A percentile compares a stretch with the other conserved stretches of the same genome.
These are phyloP conservation scores for Fusarium aywerte DNA, from an alignment of 2,329 filamentous ascomycete genomes.

Conservation along the genomic window DNA sequence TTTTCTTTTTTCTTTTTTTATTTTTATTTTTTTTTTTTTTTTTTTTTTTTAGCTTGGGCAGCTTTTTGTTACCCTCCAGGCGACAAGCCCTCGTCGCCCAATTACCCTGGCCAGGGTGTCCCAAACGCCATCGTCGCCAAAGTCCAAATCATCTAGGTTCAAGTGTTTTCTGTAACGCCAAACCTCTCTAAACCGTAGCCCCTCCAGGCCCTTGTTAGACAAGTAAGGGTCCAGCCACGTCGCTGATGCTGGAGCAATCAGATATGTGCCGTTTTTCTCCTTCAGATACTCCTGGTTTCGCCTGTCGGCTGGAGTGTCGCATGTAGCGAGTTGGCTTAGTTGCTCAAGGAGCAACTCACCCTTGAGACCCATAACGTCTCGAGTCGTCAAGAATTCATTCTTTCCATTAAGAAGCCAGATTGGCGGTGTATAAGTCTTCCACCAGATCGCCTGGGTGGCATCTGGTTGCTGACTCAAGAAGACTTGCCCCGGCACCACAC, in stretches of 20 bases:
- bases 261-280: conserved; percentile 71
- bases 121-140: conserved; percentile 80
- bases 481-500: conserved; percentile 78
- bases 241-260: conserved; percentile 79
- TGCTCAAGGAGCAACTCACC: conserved; percentile 69
- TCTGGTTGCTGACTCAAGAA: conserved; percentile 77
- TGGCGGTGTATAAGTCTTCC: conserved; percentile 87
- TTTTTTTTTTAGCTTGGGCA: conserved; percentile 51
- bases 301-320: conserved; percentile 67
- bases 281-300: conserved; percentile 67
- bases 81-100: conserved; percentile 69
- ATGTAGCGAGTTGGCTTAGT: conserved; percentile 69
- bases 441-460: conserved; percentile 79
- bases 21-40: too few relatives aligned
- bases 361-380: conserved; percentile 78
- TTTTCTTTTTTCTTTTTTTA: too few relatives aligned
- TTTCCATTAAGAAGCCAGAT: conserved; percentile 83
- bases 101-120: conserved; percentile 75
- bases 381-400: conserved; percentile 75
- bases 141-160: conserved; percentile 84
- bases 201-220: conserved; percentile 66
- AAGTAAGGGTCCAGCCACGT: conserved; percentile 74
- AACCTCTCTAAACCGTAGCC: conserved; percentile 73
- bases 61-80: conserved; percentile 73
- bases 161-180: conserved; percentile 76